A percentile compares a stretch with the other conserved stretches of the same genome.
Evolutionary conservation across 1,139 yeast genomes (phyloP).

Genomic region (Casaregolazyma lundiana): DNA sequence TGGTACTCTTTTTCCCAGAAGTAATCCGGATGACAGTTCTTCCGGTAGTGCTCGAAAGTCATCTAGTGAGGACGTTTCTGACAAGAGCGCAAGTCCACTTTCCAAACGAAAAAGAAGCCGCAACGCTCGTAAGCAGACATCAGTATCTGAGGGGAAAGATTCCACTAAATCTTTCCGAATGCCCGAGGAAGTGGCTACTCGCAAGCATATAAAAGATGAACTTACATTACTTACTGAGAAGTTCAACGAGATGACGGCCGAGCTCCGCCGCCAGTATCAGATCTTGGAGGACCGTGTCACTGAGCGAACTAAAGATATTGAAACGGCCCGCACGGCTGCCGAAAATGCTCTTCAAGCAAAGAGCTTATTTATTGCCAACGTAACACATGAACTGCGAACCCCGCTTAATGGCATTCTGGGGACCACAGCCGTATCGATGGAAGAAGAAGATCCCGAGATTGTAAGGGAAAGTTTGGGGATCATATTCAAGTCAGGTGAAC

Average conservation of each 20-base stretch:
- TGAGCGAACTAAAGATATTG: constrained; percentile 81
- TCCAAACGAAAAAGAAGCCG: neutral
- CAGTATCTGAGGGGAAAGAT: neutral
- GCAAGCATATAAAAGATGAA: constrained; percentile 61
- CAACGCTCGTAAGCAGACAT: neutral
- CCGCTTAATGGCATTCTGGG: constrained; percentile 94
- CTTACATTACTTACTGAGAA: constrained; percentile 85
- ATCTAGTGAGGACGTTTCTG: neutral
- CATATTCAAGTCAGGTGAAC: constrained; percentile 83
- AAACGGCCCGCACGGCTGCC: constrained; percentile 39
- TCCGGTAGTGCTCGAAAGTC: neutral
- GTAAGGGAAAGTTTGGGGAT: constrained; percentile 69
- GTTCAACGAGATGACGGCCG: constrained; percentile 89
- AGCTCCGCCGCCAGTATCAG: constrained; percentile 76
- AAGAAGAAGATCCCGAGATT: constrained; percentile 63
- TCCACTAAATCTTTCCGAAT: constrained; percentile 19
- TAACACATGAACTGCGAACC: constrained; percentile 90
- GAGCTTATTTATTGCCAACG: constrained; percentile 88
- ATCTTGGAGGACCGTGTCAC: constrained; percentile 83
- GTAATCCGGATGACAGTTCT: neutral
- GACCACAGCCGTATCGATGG: constrained; percentile 91
- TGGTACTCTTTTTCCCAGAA: neutral
- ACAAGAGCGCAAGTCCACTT: neutral
- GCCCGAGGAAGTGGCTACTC: constrained; percentile 31
- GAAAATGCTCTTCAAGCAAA: constrained; percentile 86